Conservation (phyloP, 2,329 filamentous ascomycete species). For the Penicillium sp. region DNA sequence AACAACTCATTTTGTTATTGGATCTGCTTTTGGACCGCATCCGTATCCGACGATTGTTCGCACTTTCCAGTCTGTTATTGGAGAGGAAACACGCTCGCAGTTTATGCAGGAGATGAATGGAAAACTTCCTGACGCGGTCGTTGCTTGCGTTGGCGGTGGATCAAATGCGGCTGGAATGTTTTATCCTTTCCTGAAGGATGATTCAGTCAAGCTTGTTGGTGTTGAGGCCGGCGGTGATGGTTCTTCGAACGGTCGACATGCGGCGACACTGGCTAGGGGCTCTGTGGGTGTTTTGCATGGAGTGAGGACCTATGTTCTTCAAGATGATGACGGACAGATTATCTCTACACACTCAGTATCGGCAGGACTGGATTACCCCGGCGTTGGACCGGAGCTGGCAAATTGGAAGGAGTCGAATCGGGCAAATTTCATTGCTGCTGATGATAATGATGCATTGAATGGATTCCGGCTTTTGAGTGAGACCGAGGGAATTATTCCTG, state of each 20-base stretch:
- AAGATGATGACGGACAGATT: constrained; percentile 89
- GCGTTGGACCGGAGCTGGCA: constrained; percentile 87
- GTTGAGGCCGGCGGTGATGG: constrained; percentile 94
- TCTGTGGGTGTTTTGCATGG: constrained; percentile 93
- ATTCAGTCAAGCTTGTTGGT: constrained; percentile 79
- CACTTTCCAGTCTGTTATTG: constrained; percentile 83
- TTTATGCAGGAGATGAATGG: constrained; percentile 73
- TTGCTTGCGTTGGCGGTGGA: constrained; percentile 92
- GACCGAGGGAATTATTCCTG: constrained; percentile 93
- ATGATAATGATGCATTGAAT: constrained; percentile 81
- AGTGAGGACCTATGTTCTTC: constrained; percentile 89
- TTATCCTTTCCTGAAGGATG: constrained; percentile 84
- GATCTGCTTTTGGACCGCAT: constrained; percentile 92
- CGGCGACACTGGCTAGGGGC: constrained; percentile 80
- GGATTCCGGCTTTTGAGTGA: constrained; percentile 83
- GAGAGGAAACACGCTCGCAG: constrained; percentile 86
- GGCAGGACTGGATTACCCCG: constrained; percentile 91
- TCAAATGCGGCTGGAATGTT: constrained; percentile 97
- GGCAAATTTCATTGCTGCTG: constrained; percentile 84
- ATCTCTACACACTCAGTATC: constrained; percentile 90
- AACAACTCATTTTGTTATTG: constrained; percentile 95
- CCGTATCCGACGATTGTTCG: constrained; percentile 93
- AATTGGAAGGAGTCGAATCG: constrained; percentile 86
- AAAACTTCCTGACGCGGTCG: constrained; percentile 90
- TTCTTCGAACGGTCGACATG: constrained; percentile 77